Evolutionary conservation across 2,329 filamentous ascomycete genomes (phyloP).

Genomic region (Exophiala xenobiotica): DNA sequence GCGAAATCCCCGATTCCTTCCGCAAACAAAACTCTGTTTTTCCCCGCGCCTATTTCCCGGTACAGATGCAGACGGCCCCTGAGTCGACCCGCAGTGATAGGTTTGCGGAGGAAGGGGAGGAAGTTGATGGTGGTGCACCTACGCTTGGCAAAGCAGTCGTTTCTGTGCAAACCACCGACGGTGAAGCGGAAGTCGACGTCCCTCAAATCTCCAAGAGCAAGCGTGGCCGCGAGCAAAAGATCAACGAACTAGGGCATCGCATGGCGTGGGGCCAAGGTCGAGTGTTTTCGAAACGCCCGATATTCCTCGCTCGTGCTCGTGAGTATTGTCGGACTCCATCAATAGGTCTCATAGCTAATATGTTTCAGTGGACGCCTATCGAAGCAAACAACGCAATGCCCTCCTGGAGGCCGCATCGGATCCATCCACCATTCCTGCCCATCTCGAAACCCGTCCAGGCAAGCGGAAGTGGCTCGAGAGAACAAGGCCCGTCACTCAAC

Average conservation of each 20-base stretch:
- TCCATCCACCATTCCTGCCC: conserved; percentile 69
- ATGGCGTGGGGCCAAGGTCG: conserved; percentile 97
- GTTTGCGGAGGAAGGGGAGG: conserved; percentile 71
- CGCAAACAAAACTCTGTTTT: conserved; percentile 86
- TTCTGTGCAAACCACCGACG: conserved; percentile 62
- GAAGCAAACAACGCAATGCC: conserved; percentile 82
- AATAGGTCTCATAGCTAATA: conserved; percentile 1
- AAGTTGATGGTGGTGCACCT: conserved; percentile 38
- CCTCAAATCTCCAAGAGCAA: conserved; percentile 69
- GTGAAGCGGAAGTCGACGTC: conserved; percentile 72
- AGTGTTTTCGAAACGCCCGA: conserved; percentile 79
- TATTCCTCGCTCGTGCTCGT: conserved; percentile 91
- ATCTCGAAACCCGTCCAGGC: conserved; percentile 85
- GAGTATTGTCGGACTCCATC: conserved; percentile 47
- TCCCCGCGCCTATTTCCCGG: conserved; percentile 85
- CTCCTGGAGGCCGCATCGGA: conserved; percentile 79
- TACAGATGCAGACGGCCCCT: conserved; percentile 86
- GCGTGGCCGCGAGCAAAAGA: conserved; percentile 77
- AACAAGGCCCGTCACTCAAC: conserved; percentile 34
- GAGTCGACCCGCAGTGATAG: conserved; percentile 67
- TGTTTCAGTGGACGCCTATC: conserved; percentile 87
- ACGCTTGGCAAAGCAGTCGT: conserved; percentile 53
- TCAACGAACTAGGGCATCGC: conserved; percentile 90
- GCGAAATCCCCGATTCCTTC: conserved; percentile 94
- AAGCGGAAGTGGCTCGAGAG: conserved; percentile 73